These are phyloP conservation scores for Boletus sp. DNA, from an alignment of 768 basidiomycete genomes.

Conservation along the genomic window DNA sequence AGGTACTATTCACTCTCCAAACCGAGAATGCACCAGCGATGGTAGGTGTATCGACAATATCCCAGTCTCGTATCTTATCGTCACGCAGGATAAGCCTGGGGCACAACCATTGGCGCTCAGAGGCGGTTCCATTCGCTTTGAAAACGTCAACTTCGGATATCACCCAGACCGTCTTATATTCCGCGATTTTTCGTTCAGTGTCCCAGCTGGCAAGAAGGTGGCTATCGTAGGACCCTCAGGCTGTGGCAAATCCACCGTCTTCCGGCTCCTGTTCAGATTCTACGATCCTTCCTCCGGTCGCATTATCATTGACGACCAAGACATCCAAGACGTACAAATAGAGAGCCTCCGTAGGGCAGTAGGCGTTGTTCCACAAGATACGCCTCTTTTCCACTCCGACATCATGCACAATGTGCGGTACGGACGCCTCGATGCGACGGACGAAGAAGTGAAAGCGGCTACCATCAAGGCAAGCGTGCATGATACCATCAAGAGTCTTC, in stretches of 20 bases:
- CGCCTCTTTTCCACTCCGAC: conserved; percentile 94
- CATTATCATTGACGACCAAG: conserved; percentile 88
- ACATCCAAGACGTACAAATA: conserved; percentile 69
- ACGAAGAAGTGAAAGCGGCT: conserved; percentile 85
- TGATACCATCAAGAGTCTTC: conserved; percentile 70
- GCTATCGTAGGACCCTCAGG: conserved; percentile 97
- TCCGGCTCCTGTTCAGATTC: conserved; percentile 91
- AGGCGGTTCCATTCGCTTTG: conserved; percentile 89
- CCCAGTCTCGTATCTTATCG: background rate
- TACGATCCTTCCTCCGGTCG: conserved; percentile 79
- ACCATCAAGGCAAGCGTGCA: conserved; percentile 87
- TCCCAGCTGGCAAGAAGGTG: conserved; percentile 95
- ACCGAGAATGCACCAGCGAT: conserved; percentile 70
- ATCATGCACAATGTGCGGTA: conserved; percentile 96
- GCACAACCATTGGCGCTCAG: conserved; percentile 66
- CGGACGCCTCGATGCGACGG: conserved; percentile 80
- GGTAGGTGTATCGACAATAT: conserved; percentile 33
- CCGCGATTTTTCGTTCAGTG: conserved; percentile 77
- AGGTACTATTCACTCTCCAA: conserved; percentile 86
- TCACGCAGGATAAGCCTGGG: conserved; percentile 57
- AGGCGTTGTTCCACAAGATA: conserved; percentile 97
- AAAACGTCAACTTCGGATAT: conserved; percentile 90
- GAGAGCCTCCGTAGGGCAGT: conserved; percentile 69
- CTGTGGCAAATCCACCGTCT: conserved; percentile 95
- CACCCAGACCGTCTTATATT: conserved; percentile 93